Base-by-base conservation (phyloP, 805 yeast species). In the Candida anglica region DNA sequence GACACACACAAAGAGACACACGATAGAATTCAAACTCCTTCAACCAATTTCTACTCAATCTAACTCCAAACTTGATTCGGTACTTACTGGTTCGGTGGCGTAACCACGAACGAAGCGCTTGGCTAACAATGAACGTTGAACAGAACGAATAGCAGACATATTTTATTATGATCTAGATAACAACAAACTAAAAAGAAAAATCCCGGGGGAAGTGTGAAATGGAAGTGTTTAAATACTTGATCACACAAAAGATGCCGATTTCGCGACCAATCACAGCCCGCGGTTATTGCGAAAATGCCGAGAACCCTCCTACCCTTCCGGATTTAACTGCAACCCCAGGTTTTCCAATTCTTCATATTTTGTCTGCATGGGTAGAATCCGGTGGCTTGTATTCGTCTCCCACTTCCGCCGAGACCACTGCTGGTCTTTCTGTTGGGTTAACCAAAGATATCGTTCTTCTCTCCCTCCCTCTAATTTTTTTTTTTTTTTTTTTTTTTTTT, bases 71-170 rank as follows among this genome's bases (percentile, higher is more conserved):
- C n/a, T n/a, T n/a, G n/a, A n/a, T n/a, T n/a, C n/a, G 15, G 17
- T 28, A 41, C 46, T 23, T 38, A 53, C 58, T 24, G 34, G 34
- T 19, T 32, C 34, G 34, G 34, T 32, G 25, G 34, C 34, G 29
- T 32, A 32, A 25, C 34, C 25, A 21, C 34, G 27, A 19, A 25
- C 29, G 22, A 32, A 32, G 15, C 34, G 28, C 28, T 25, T 32
- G 23, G 34, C 19, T 32, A 32, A 30, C 25, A 30, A 32, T 24
- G 19, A 15, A 25, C 34, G 34, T 24, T 32, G 34, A 25, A 22
- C 34, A 25, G 34, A 15, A 32, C 34, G 34, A 18, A 32, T 24
- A 9, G 28, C 34, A 19, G 34, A 32, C 34, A 32, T 30, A 10
- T 22, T 28, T n/a, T 19, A 17, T 14, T n/a, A 20, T 15, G 7